A percentile compares a stretch with the other conserved stretches of the same genome.
These are phyloP conservation scores for Tetrahymena borealis DNA, from an alignment of 73 alveolate genomes.

Conservation along the genomic window DNA sequence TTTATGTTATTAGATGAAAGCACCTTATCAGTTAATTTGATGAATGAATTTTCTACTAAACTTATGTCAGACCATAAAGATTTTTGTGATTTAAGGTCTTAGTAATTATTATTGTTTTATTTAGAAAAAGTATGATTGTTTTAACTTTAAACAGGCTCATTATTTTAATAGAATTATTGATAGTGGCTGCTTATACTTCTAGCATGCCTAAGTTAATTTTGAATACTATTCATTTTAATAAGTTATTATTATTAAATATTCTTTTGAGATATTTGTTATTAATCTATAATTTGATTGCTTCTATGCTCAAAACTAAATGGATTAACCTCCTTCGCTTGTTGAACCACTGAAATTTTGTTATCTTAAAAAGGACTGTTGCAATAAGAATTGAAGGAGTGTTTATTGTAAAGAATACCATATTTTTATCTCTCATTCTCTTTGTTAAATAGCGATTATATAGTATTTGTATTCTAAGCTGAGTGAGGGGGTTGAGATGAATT, in stretches of 20 bases:
- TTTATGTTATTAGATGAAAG: neutral
- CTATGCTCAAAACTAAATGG: neutral
- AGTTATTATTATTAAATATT: neutral
- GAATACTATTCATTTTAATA: neutral
- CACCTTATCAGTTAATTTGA: neutral
- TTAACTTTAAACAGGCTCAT: neutral
- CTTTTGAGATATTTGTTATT: neutral
- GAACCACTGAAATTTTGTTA: neutral
- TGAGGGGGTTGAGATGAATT: neutral
- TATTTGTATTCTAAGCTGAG: too few species aligned
- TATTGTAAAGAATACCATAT: neutral
- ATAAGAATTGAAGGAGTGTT: neutral
- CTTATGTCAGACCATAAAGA: neutral
- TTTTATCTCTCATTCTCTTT: neutral
- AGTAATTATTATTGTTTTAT: neutral
- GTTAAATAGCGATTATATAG: neutral
- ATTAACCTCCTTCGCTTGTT: neutral
- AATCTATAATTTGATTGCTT: neutral
- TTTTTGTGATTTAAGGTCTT: neutral
- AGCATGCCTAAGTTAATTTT: neutral
- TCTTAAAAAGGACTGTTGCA: neutral
- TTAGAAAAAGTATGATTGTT: neutral
- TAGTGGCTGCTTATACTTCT: neutral
- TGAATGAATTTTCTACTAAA: neutral
- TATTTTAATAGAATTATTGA: neutral